A percentile compares a stretch with the other conserved stretches of the same genome.
These are phyloP conservation scores for Lasiodiplodia hormozganensis DNA, from an alignment of 2,329 filamentous ascomycete genomes.

Conservation along the genomic window DNA sequence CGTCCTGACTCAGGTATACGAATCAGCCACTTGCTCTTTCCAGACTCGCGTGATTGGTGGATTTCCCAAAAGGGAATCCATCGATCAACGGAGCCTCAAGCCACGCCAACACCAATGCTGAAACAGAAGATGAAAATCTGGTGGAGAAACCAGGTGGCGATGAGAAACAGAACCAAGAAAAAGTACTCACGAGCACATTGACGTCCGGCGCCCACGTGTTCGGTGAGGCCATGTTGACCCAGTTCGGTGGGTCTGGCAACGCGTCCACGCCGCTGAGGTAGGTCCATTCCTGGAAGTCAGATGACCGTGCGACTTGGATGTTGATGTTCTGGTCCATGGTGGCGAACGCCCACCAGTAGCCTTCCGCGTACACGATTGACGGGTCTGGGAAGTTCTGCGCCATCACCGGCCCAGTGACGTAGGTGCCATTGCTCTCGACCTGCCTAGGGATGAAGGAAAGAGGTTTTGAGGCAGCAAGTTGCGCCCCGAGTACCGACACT, in stretches of 20 bases:
- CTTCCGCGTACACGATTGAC: slow-evolving; percentile 12
- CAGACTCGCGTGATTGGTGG: background rate
- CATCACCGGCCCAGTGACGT: slow-evolving; percentile 23
- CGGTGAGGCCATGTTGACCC: slow-evolving; percentile 30
- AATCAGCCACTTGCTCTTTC: background rate
- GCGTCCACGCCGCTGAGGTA: slow-evolving; percentile 26
- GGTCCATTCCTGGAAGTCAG: slow-evolving; percentile 27
- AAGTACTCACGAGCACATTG: slow-evolving; percentile 29
- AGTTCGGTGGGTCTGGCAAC: slow-evolving; percentile 26
- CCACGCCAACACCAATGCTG: background rate
- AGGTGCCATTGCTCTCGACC: slow-evolving; percentile 6
- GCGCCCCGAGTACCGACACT: background rate
- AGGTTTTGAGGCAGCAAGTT: slow-evolving; percentile 14
- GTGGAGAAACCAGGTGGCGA: background rate
- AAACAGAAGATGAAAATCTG: background rate
- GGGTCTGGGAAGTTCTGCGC: slow-evolving; percentile 23
- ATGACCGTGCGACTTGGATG: slow-evolving; percentile 28
- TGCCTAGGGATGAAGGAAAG: background rate
- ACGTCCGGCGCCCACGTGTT: slow-evolving; percentile 45
- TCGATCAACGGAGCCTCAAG: slow-evolving; percentile 1
- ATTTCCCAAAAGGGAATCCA: background rate
- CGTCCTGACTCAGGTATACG: background rate
- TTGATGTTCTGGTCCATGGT: slow-evolving; percentile 24
- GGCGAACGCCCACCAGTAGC: slow-evolving; percentile 28
- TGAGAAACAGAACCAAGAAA: background rate